Percentiles rank a stretch among this genome's conserved stretches.
Evolutionary conservation across 208 protist species (phyloP).

Genomic region (Leptomonas seymouri): DNA sequence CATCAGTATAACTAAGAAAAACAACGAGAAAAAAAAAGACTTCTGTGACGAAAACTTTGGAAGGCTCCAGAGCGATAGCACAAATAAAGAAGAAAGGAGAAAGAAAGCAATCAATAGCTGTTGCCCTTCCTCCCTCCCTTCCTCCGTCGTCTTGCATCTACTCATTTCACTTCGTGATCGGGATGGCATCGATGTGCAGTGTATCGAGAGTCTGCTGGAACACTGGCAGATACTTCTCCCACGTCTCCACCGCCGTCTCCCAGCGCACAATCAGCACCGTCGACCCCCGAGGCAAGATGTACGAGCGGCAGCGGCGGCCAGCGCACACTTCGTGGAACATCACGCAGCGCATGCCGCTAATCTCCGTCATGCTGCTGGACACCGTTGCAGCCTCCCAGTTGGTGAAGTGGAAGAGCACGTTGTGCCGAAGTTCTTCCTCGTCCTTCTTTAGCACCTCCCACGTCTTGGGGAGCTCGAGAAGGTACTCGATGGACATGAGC

Average conservation of each 20-base stretch:
- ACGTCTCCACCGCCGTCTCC: constrained; percentile 44
- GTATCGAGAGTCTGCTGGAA: constrained; percentile 70
- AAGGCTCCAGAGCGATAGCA: neutral
- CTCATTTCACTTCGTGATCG: constrained; percentile 19
- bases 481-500: constrained; percentile 34
- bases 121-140: neutral
- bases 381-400: constrained; percentile 40
- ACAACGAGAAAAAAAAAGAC: neutral
- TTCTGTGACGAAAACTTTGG: neutral
- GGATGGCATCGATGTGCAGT: constrained; percentile 47
- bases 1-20: neutral
- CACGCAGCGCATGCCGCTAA: constrained; percentile 49
- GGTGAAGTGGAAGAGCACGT: constrained; percentile 68
- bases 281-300: constrained; percentile 44
- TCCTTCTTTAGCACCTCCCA: constrained; percentile 45
- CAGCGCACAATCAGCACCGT: constrained; percentile 56
- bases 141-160: neutral
- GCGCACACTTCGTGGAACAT: constrained; percentile 56
- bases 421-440: constrained; percentile 63
- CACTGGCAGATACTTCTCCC: constrained; percentile 41
- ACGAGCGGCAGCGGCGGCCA: constrained; percentile 53
- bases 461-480: constrained; percentile 42
- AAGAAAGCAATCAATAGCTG: constrained; percentile 5
- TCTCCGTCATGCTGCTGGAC: constrained; percentile 35
- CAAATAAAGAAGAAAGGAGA: neutral